A percentile compares a stretch with the other conserved stretches of the same genome.
Conservation (phyloP, 2,329 filamentous ascomycete genomes). For the Passalora sequoiae region DNA sequence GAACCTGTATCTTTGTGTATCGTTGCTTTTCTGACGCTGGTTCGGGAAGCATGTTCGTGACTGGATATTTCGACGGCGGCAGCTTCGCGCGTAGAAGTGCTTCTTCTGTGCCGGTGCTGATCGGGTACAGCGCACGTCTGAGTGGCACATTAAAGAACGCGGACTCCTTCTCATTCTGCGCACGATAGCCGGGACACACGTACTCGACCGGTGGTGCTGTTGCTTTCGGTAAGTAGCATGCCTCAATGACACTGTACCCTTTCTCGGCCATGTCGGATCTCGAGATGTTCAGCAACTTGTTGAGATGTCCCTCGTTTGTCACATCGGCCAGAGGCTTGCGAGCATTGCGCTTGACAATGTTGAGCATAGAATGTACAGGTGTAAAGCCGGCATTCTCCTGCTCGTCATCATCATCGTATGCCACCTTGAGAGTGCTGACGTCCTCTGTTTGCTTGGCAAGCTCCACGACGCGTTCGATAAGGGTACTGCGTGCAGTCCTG, state of each 20-base stretch:
- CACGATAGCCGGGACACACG: constrained; percentile 63
- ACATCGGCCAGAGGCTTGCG: constrained; percentile 63
- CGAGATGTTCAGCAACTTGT: constrained; percentile 73
- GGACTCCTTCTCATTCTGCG: constrained; percentile 61
- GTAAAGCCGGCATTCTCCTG: constrained; percentile 50
- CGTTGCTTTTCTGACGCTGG: constrained; percentile 76
- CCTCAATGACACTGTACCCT: constrained; percentile 73
- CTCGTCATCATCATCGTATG: constrained; percentile 61
- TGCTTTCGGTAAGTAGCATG: constrained; percentile 70
- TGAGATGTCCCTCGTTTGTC: constrained; percentile 66
- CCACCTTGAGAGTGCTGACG: constrained; percentile 61
- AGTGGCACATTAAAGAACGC: constrained; percentile 73
- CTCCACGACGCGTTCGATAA: constrained; percentile 69
- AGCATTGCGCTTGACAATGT: constrained; percentile 67
- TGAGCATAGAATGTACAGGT: constrained; percentile 73
- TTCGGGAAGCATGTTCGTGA: constrained; percentile 62
- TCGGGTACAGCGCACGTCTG: constrained; percentile 70
- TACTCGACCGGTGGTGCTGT: constrained; percentile 83
- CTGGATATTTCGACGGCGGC: constrained; percentile 60
- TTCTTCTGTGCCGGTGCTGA: constrained; percentile 59
- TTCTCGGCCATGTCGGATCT: constrained; percentile 59
- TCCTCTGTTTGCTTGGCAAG: constrained; percentile 48
- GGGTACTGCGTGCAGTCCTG: constrained; percentile 59
- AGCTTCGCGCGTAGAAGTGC: constrained; percentile 69
- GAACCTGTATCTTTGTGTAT: constrained; percentile 86